Conservation (phyloP, 2,329 filamentous ascomycete genomes). For the Aspergillus alliaceus region DNA sequence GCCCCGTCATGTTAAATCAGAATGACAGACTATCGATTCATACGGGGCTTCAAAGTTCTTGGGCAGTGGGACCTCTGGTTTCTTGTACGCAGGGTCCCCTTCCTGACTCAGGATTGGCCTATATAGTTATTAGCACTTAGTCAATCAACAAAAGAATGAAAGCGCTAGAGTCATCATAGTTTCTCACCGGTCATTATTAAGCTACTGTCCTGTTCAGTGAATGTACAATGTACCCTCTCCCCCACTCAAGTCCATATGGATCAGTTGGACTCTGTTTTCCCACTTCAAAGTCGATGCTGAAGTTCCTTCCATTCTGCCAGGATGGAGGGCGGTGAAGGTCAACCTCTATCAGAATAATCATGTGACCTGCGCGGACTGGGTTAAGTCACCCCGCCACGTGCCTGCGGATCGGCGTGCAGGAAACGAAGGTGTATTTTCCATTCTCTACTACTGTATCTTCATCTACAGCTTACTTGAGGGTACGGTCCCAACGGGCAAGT, state of each 20-base stretch:
- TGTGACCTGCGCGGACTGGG: neutral
- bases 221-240: neutral
- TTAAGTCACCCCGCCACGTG: constrained; percentile 11
- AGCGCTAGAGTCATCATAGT: neutral
- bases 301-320: neutral
- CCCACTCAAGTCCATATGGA: neutral
- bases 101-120: neutral
- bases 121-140: neutral
- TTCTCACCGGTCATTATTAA: neutral
- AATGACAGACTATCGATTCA: too few relatives aligned
- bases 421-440: neutral
- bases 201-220: neutral
- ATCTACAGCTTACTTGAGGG: constrained; percentile 5
- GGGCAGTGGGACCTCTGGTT: neutral
- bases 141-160: neutral
- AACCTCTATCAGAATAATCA: neutral
- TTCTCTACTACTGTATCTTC: neutral
- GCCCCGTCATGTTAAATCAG: too few relatives aligned
- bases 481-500: constrained; percentile 7
- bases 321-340: neutral
- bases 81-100: neutral
- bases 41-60: too few relatives aligned
- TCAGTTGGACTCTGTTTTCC: neutral
- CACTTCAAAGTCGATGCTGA: neutral
- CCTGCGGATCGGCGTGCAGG: constrained; percentile 12